phyloP scores from a whole-genome alignment of 2,329 filamentous ascomycete species.

The Trichoderma oligosporum region DNA sequence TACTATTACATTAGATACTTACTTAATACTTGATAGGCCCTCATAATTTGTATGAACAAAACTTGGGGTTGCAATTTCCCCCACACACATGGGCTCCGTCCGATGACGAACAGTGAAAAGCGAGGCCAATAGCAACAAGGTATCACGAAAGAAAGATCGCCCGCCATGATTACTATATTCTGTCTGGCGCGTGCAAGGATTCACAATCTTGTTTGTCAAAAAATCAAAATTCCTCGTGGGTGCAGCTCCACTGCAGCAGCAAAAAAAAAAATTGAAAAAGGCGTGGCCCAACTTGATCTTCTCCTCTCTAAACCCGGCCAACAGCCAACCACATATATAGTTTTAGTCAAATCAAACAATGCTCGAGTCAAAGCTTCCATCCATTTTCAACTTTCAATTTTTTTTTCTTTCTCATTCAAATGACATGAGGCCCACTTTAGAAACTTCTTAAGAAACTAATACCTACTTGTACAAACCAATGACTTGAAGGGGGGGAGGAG shows the following conservation, averaged over 20 bases:
- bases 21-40: too few species aligned
- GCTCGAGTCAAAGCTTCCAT: slow-evolving; percentile 13
- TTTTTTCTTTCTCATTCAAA: not conserved
- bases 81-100: not conserved
- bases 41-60: too few species aligned
- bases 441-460: not conserved
- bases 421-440: slow-evolving; percentile 5
- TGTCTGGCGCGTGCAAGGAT: not conserved
- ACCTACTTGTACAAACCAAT: not conserved
- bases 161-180: not conserved
- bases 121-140: not conserved
- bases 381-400: too few species aligned
- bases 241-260: slow-evolving; percentile 7
- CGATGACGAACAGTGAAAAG: slow-evolving; percentile 2
- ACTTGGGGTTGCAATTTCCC: not conserved
- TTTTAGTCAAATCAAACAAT: slow-evolving; percentile 1
- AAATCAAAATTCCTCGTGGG: not conserved
- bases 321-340: not conserved
- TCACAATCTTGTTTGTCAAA: not conserved
- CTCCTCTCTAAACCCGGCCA: not conserved
- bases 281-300: not conserved
- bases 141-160: not conserved
- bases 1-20: too few species aligned
- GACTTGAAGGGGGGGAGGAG: slow-evolving; percentile 1
- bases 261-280: too few species aligned